A percentile compares a stretch with the other conserved stretches of the same genome.
Evolutionary conservation across 2,329 filamentous ascomycete species (phyloP).

Genomic region (Alternaria infectoria): DNA sequence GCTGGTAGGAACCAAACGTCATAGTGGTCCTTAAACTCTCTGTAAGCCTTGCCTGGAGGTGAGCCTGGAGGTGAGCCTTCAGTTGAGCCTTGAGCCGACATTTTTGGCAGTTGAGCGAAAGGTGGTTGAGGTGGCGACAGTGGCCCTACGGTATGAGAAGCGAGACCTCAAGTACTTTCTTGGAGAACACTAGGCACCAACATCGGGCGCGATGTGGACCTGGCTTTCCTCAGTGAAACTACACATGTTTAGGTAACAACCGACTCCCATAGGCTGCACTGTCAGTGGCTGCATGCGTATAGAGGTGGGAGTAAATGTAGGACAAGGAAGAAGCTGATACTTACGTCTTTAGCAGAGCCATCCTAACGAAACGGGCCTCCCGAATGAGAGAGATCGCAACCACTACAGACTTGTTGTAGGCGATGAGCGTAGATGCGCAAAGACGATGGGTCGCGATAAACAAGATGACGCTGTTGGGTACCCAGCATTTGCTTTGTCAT

Average conservation of each 20-base stretch:
- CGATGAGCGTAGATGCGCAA: background rate
- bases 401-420: too few species aligned
- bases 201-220: accelerated
- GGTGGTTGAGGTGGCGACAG: background rate
- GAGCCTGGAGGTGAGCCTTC: background rate
- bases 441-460: background rate
- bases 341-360: too few species aligned
- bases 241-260: background rate
- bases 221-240: background rate
- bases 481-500: too few species aligned
- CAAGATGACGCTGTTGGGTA: background rate
- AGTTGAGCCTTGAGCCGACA: background rate
- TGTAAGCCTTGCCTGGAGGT: background rate
- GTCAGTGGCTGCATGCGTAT: background rate
- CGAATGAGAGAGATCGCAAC: too few species aligned
- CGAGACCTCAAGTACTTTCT: accelerated
- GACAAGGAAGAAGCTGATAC: too few species aligned
- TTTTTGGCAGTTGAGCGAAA: accelerated
- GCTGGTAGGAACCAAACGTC: background rate
- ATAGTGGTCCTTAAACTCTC: background rate
- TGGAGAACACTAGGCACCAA: background rate
- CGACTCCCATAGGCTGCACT: accelerated
- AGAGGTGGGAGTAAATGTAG: background rate
- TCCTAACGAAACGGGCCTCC: too few species aligned
- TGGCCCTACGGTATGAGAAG: accelerated